Base-by-base conservation (phyloP, 1,139 yeast genomes). In the Debaryomyces fabryi region DNA sequence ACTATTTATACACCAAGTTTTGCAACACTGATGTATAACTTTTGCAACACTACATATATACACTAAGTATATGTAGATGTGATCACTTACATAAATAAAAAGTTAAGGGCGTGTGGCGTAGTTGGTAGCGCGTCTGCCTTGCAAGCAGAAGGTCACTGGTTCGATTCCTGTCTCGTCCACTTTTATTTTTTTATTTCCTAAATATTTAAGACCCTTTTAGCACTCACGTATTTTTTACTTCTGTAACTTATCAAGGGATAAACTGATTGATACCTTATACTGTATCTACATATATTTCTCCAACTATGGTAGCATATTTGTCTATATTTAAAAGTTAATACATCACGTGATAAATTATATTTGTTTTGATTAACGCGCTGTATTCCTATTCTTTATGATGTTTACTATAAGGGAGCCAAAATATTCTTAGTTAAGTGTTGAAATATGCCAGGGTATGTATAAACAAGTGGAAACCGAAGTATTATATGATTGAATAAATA, bases 91-190 rank as follows among this genome's bases (percentile, higher is more conserved):
- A 23, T 9, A 13, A 5, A 10, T 12, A n/a, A 16, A 21, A 21
- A 38, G 18, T 38, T 9, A 32, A 20, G 83, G 84, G 84, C 83
- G 83, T 78, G 83, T 80, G 83, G 85, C 83, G 83, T 76, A 80
- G 85, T 79, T 79, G 85, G 85, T 80, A 79, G 83, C 83, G 83
- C 84, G 83, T 74, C 70, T 72, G 82, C 84, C 80, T 79, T 78
- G 83, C 84, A 79, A 74, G 84, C 78, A 71, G 70, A 74, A 79
- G 84, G 84, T 79, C 83, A 75, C 72, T 72, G 83, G 83, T 79
- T 79, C 84, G 83, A 79, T 65, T 79, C 83, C 83, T 74, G 77
- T 76, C 82, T 78, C 81, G 82, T 78, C 82, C 83, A 79, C 44
- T 51, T 59, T 21, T 21, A 6, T 25, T 24, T 40, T 18, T 18